Evolutionary conservation across 192 early-diverging fungal species (phyloP), one percentile per base, ranked within the genome.

Genomic region (Funneliformis mosseae): DNA sequence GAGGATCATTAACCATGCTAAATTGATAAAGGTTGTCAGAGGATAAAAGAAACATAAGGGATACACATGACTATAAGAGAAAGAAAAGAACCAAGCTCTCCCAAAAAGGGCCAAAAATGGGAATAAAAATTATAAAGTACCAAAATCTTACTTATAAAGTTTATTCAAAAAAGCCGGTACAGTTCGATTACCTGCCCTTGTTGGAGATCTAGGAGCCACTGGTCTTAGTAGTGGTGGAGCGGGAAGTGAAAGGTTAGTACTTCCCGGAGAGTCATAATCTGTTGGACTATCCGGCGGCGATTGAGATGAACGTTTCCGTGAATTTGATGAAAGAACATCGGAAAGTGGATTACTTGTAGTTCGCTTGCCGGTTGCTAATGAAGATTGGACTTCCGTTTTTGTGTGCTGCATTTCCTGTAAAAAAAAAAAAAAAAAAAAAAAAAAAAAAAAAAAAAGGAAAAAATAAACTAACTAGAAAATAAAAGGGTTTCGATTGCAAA

Each of bases 1-100:
- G 80, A 39, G 89, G 87, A 83, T 97, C 97, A 72, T 90, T 87
- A 2, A 99, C 97, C 96, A 99, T 99, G 81, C 93, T 96, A 82
- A 33, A 48, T 55, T 27, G 8, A 61, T 43, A 41, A 70, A n/a
- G 43, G 16, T 42, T n/a, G 68, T 21, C 68, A 11, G 42, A 33
- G 33, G 38, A 45, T 33, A 33, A 33, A 3, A 3, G 0, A 33
- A 33, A 33, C 33, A 55, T 18, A 21, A 55, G 50, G 14, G 6
- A 55, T 21, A 55, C 7, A 55, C 50, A 55, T 16, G 50, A 55
- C 50, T 55, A 18, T 21, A 55, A 33, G 21, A 25, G 10, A 28
- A 41, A 39, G 41, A 42, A 41, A 70, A 42, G 42, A 39, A 23
- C 9, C 21, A 43, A 70, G 39, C 33, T 21, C 27, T 39, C 16